These are phyloP conservation scores for Lachancea meyersii DNA, from an alignment of 805 yeast genomes.

Conservation along the genomic window DNA sequence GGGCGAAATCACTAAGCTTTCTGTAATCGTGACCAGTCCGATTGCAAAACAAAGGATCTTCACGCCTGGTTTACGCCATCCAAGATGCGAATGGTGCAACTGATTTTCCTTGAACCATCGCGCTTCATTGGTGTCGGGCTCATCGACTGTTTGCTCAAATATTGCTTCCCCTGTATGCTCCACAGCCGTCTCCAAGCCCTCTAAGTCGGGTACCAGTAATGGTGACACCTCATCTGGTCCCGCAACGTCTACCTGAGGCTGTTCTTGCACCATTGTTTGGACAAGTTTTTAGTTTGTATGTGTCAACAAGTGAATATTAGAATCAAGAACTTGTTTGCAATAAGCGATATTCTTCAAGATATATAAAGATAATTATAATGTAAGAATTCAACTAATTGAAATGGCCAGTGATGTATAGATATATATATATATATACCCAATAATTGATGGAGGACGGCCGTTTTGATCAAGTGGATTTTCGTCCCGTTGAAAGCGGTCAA, in stretches of 20 bases:
- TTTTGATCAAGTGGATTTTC: no score
- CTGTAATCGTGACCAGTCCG: slow-evolving; percentile 40
- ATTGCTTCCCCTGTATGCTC: slow-evolving; percentile 19
- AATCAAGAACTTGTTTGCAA: not conserved
- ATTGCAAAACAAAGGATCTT: slow-evolving; percentile 41
- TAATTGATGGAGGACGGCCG: no score
- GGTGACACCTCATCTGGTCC: slow-evolving; percentile 1
- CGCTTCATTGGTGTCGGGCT: slow-evolving; percentile 7
- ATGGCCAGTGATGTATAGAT: no score
- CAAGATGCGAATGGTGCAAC: slow-evolving; percentile 35
- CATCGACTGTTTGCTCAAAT: slow-evolving; percentile 12
- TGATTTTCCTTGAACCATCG: slow-evolving; percentile 48
- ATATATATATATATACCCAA: no score
- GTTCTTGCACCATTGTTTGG: not conserved
- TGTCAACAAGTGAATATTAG: not conserved
- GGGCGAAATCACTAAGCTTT: slow-evolving; percentile 37
- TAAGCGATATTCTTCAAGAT: not conserved
- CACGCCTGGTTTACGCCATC: slow-evolving; percentile 57
- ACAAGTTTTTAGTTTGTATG: not conserved
- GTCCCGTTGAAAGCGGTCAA: no score
- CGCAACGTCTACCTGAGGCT: not conserved
- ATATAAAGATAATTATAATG: not conserved
- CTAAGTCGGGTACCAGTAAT: slow-evolving; percentile 5
- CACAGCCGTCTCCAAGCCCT: slow-evolving; percentile 15
- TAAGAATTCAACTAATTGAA: no score